Evolutionary conservation across 768 basidiomycete genomes (phyloP).

Genomic region (Tricholomella constricta): DNA sequence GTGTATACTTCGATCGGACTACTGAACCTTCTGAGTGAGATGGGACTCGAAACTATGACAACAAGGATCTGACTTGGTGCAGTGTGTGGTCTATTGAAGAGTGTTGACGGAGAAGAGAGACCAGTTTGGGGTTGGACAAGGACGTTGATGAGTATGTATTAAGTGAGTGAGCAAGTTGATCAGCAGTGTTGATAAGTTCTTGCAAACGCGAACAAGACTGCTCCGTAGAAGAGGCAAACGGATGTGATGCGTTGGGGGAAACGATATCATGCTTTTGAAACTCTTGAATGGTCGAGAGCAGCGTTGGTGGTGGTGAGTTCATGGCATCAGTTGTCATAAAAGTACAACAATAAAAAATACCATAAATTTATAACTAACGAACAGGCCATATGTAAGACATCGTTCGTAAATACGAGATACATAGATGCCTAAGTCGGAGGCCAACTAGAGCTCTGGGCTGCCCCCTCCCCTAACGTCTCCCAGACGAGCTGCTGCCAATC

Average conservation of each 20-base stretch:
- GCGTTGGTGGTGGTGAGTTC: slow-evolving; percentile 29
- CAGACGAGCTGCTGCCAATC: slow-evolving; percentile 43
- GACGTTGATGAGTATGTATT: slow-evolving; percentile 49
- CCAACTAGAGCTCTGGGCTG: slow-evolving; percentile 32
- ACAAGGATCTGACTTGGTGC: slow-evolving; percentile 45
- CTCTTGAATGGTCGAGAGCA: slow-evolving; percentile 46
- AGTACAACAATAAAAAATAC: slow-evolving; percentile 7
- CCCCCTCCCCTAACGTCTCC: slow-evolving; percentile 43
- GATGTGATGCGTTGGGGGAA: slow-evolving; percentile 40
- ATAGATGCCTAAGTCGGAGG: slow-evolving; percentile 35
- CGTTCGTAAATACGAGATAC: slow-evolving; percentile 2
- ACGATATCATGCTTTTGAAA: slow-evolving; percentile 40
- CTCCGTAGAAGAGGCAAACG: slow-evolving; percentile 46
- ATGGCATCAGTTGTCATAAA: slow-evolving; percentile 8
- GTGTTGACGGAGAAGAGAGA: slow-evolving; percentile 69
- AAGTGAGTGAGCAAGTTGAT: slow-evolving; percentile 57
- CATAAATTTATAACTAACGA: slow-evolving; percentile 7
- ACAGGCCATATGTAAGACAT: neutral
- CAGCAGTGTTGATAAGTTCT: slow-evolving; percentile 51
- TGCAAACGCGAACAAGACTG: slow-evolving; percentile 46
- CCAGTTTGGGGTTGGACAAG: slow-evolving; percentile 63
- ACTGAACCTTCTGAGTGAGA: slow-evolving; percentile 21
- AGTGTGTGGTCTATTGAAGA: slow-evolving; percentile 53
- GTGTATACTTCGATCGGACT: slow-evolving; percentile 59
- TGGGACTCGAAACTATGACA: slow-evolving; percentile 1